Base-by-base conservation (phyloP, 1,139 yeast genomes). In the Zhuliangozyma blackwelliae region DNA sequence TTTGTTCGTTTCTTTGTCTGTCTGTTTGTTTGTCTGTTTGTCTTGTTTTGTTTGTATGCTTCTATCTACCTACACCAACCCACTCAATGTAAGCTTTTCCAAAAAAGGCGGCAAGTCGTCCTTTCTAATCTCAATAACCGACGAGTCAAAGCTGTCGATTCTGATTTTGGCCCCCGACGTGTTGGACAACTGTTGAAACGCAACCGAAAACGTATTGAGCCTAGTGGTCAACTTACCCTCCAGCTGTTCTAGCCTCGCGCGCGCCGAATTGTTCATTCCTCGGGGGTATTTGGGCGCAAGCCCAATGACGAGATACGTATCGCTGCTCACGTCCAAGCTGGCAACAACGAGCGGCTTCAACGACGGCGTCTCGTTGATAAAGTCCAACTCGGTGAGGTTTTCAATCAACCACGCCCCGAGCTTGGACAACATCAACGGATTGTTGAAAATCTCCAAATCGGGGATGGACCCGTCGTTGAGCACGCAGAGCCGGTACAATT, bases 341-440 rank as follows among this genome's bases (percentile, higher is more conserved):
- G 98, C 97, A 30, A 94, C 76, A 2, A 94, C 95, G 48, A 94
- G 65, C 1, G 99, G 98, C 38, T 83, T 64, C 32, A 86, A 63
- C 25, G 77, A 72, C 36, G 77, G 76, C 34, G 52, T 57, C 34
- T 58, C 56, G 39, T 61, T 63, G 37, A 57, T 45, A 35, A 69
- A 65, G 45, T 86, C 90, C 23, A 83, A 66, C 51, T 89, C 96
- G 5, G 94, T 85, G 51, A 92, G 84, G 44, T 88, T 85, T 55
- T 92, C 98, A 33, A 89, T 68, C 6, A 94, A 68, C 98, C 98
- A 94, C 38, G 80, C 75, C 0, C 97, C 97, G 23, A 94, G 65
- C 49, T 95, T 77, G 25, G 88, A 70, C 38, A 94, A 62, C 34
- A 95, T 87, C 41, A 92, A 63, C 3, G 98, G 98, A 56, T 92